Conservation (phyloP, 1,139 yeast species). For the Lodderomyces pseudojiufengensis region DNA sequence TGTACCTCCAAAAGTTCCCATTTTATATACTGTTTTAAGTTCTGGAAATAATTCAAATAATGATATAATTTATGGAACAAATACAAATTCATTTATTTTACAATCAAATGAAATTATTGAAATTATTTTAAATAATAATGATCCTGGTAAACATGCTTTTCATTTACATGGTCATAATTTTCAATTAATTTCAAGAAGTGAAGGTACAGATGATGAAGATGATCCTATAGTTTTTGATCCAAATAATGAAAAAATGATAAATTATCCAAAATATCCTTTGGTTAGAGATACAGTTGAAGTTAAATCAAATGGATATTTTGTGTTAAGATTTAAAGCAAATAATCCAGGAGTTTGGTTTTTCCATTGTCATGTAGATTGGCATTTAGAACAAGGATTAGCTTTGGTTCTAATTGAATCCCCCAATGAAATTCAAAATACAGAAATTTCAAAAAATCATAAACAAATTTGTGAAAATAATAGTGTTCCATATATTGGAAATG, state of each 20-base stretch:
- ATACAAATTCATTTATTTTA: constrained; percentile 70
- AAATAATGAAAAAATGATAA: constrained; percentile 26
- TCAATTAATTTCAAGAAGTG: constrained; percentile 47
- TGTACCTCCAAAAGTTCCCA: constrained; percentile 76
- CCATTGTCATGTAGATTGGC: constrained; percentile 69
- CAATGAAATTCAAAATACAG: constrained; percentile 51
- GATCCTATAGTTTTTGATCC: constrained; percentile 40
- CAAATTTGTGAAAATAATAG: constrained; percentile 55
- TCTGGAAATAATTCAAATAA: constrained; percentile 55
- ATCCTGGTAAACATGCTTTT: constrained; percentile 84
- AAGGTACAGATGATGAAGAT: constrained; percentile 30
- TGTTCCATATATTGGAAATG: constrained; percentile 64
- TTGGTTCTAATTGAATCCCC: constrained; percentile 52
- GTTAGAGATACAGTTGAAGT: constrained; percentile 67
- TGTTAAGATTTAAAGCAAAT: constrained; percentile 52
- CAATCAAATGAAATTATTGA: constrained; percentile 67
- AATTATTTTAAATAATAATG: constrained; percentile 64
- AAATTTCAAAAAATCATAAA: constrained; percentile 52
- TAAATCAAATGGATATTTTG: constrained; percentile 65
- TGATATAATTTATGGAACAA: constrained; percentile 56
- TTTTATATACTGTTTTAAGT: constrained; percentile 68
- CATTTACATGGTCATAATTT: constrained; percentile 80
- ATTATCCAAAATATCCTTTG: constrained; percentile 53
- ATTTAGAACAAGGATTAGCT: constrained; percentile 59
- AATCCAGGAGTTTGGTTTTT: constrained; percentile 65